Percentiles rank a stretch among this genome's conserved stretches.
These are phyloP conservation scores for Apophysomyces ossiformis DNA, from an alignment of 371 early-diverging fungal species.

Conservation along the genomic window DNA sequence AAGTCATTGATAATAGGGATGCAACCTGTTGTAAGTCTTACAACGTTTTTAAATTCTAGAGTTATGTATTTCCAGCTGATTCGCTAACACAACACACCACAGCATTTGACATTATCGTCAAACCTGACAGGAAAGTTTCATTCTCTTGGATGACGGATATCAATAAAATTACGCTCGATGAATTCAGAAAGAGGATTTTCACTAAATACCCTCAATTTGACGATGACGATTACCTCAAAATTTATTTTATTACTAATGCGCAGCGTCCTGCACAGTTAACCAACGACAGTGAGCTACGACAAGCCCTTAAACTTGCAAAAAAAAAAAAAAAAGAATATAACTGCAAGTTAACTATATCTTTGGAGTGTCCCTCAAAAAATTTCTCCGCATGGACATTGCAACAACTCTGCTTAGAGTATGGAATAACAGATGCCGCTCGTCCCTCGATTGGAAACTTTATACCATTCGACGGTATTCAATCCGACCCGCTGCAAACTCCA, in stretches of 20 bases:
- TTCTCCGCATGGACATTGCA: slow-evolving; percentile 6
- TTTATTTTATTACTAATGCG: neutral
- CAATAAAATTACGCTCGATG: too few species aligned
- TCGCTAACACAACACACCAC: neutral
- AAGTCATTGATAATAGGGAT: neutral
- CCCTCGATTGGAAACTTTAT: neutral
- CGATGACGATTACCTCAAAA: neutral
- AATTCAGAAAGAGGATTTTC: too few species aligned
- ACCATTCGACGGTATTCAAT: slow-evolving; percentile 6
- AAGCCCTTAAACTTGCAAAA: neutral
- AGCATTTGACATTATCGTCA: neutral
- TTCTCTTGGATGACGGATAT: neutral
- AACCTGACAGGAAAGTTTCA: neutral
- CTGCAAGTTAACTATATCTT: neutral
- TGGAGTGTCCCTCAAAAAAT: slow-evolving; percentile 3
- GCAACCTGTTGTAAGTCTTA: neutral
- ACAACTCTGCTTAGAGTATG: neutral
- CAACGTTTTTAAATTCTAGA: neutral
- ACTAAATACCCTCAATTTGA: neutral
- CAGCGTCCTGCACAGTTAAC: neutral
- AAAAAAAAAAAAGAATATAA: neutral
- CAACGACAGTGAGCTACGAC: neutral
- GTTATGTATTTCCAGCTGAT: neutral
- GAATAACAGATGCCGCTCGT: neutral
- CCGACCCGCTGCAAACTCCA: slow-evolving; percentile 3